Percentiles rank a stretch among this genome's conserved stretches.
Conservation (phyloP, 179 eudicot genomes). For the Silene noctiflora region DNA sequence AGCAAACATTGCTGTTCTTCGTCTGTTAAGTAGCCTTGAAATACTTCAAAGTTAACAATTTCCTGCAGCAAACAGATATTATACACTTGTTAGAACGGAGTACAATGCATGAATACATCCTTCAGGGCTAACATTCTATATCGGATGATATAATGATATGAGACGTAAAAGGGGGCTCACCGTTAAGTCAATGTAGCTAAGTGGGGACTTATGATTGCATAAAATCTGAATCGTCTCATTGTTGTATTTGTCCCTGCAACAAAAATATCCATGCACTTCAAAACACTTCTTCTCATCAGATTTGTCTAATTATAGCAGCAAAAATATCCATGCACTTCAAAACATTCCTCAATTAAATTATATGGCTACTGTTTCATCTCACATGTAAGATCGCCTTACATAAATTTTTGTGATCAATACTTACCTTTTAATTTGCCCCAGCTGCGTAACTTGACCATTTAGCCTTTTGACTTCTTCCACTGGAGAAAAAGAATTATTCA, state of each 20-base stretch:
- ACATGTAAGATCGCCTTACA: neutral
- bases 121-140: neutral
- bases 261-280: slow-evolving; percentile 20
- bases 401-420: neutral
- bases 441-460: slow-evolving; percentile 38
- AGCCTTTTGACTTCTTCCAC: slow-evolving; percentile 43
- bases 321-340: slow-evolving; percentile 21
- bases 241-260: slow-evolving; percentile 63
- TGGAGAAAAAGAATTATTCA: slow-evolving; percentile 26
- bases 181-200: slow-evolving; percentile 55
- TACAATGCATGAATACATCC: neutral
- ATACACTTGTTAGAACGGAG: slow-evolving; percentile 13
- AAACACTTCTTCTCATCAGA: too few species aligned
- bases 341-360: neutral
- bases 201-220: slow-evolving; percentile 57
- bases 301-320: too few species aligned
- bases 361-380: neutral
- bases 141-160: neutral
- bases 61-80: slow-evolving; percentile 50
- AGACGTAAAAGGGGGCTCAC: slow-evolving; percentile 45
- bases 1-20: slow-evolving; percentile 73
- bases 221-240: slow-evolving; percentile 52
- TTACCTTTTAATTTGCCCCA: slow-evolving; percentile 57
- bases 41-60: slow-evolving; percentile 56
- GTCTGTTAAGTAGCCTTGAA: slow-evolving; percentile 46